These are phyloP conservation scores for Phytophthora vignae DNA, from an alignment of 352 stramenopile genomes.

Conservation along the genomic window DNA sequence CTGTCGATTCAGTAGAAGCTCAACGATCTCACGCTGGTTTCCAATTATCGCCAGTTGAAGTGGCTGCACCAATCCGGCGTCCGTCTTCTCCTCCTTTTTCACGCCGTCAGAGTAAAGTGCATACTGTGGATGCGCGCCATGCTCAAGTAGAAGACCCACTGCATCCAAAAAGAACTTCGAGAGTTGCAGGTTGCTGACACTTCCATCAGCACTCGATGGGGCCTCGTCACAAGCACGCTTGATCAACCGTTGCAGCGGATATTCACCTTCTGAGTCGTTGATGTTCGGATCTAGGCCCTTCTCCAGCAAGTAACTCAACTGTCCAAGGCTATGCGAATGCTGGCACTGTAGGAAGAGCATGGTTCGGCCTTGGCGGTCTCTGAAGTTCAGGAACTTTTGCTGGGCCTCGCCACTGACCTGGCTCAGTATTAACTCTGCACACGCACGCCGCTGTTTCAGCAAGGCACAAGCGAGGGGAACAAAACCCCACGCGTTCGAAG, in stretches of 20 bases:
- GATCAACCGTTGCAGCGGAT: constrained; percentile 70
- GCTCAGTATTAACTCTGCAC: constrained; percentile 73
- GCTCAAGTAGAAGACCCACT: constrained; percentile 59
- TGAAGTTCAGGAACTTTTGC: constrained; percentile 74
- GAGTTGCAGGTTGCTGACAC: constrained; percentile 16
- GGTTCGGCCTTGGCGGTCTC: constrained; percentile 73
- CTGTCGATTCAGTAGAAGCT: constrained; percentile 57
- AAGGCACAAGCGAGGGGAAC: constrained; percentile 74
- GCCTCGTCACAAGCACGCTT: constrained; percentile 32
- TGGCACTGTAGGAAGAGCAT: constrained; percentile 87
- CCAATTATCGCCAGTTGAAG: constrained; percentile 68
- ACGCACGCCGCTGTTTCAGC: constrained; percentile 64
- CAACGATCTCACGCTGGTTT: constrained; percentile 52
- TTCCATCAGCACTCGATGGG: constrained; percentile 33
- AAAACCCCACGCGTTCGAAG: constrained; percentile 79
- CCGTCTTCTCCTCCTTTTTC: constrained; percentile 17
- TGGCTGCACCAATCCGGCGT: constrained; percentile 44
- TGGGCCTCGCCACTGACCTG: constrained; percentile 51
- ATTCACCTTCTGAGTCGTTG: constrained; percentile 63
- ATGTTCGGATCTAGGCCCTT: constrained; percentile 82
- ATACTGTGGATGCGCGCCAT: constrained; percentile 56
- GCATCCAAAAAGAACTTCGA: constrained; percentile 59
- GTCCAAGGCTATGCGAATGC: constrained; percentile 64
- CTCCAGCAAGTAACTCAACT: constrained; percentile 74
- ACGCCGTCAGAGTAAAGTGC: constrained; percentile 40